Percentiles rank a stretch among this genome's conserved stretches.
These are phyloP conservation scores for Fraxinus latifolia DNA, from an alignment of 305 asterid species.

Conservation along the genomic window DNA sequence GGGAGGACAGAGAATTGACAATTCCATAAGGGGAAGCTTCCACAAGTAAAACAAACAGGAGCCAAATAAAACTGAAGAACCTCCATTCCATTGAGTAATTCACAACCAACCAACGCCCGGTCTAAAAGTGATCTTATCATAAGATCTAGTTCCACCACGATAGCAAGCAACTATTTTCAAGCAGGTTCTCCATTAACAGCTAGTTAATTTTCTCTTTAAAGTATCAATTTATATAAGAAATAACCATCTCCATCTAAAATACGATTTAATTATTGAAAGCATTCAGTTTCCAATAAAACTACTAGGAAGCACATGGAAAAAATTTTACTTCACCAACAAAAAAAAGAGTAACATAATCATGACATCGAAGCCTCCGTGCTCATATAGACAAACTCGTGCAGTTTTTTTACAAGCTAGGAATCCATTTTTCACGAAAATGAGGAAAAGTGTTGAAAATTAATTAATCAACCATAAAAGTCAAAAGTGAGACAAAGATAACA, in stretches of 20 bases:
- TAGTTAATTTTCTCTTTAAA: not conserved
- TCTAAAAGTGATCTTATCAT: not conserved
- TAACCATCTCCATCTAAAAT: not conserved
- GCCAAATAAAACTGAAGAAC: not conserved
- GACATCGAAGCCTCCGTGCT: conserved; percentile 5
- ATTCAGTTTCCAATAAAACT: not conserved
- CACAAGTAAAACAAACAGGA: not conserved
- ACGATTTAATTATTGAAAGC: not conserved
- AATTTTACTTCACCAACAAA: not conserved
- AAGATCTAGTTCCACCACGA: not conserved
- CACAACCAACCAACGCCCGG: not conserved
- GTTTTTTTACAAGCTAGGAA: not conserved
- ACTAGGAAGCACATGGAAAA: not conserved
- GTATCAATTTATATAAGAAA: not conserved
- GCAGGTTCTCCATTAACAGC: not conserved
- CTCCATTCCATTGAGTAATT: conserved; percentile 3
- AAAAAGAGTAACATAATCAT: conserved; percentile 3
- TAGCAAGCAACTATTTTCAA: conserved; percentile 2
- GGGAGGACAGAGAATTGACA: not conserved
- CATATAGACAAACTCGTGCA: not conserved
- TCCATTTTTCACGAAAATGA: conserved; percentile 4
- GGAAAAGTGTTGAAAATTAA: not conserved
- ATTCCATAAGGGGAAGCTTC: not conserved
- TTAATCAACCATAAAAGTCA: not conserved
- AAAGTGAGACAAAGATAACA: conserved; percentile 1